Base-by-base conservation (phyloP, 768 basidiomycete species). In the Boletus bicolor region DNA sequence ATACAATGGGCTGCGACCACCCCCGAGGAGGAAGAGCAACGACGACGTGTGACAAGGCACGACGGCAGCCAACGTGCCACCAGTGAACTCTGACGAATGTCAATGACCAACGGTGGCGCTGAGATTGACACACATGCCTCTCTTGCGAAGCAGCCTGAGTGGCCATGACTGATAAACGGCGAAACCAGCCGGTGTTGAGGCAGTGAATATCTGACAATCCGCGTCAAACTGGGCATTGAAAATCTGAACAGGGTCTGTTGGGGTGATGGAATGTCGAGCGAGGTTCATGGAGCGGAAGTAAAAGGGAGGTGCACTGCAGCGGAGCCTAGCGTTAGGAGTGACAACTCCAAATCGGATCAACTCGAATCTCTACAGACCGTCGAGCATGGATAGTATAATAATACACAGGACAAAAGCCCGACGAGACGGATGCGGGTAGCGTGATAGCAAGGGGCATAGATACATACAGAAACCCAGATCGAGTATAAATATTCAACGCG, bases 1-100 rank as follows among this genome's bases (percentile, higher is more conserved):
- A 72, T 93, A 95, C 10, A 87, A 81, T 32, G 93, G 93, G 69
- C 89, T 93, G 52, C 85, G 81, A 38, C 93, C 91, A 44, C 93
- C 93, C 47, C 93, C 93, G 52, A 93, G 77, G 45, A 95, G 83
- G 71, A 93, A 93, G 47, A 94, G 77, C 21, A 95, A 75, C 56
- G 91, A 92, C 11, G 91, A 86, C 11, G 85, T 80, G 66, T 94
- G 91, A 53, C 91, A 74, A 3, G 93, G 93, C 14, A 91, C 79
- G 17, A 82, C 88, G 26, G 81, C 78, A n/a, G 87, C 76, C 1
- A 93, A 77, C 2, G 92, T 93, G 30, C 92, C 91, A 38, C 87
- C 87, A 14, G 80, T 79, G 53, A 93, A 76, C 69, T 93, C 91
- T 93, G 66, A 55, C 11, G 35, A 52, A 28, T 51, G 50, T 73